phyloP scores from a whole-genome alignment of 1,284 basidiomycete species.

The Irpex lacteus region DNA sequence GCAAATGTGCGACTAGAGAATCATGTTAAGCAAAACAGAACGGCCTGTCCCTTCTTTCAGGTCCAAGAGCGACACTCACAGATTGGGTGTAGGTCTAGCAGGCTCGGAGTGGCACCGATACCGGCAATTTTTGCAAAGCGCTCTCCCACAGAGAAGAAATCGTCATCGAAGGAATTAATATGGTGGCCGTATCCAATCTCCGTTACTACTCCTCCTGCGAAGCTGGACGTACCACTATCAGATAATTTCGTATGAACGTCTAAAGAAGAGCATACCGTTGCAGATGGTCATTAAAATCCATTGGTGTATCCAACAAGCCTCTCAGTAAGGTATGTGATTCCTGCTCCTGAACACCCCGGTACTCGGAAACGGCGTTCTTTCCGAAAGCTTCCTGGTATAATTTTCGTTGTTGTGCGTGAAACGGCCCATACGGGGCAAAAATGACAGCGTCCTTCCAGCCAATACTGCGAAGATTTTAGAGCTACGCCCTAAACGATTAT shows the following conservation, averaged over 20 bases:
- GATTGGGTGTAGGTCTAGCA: slow-evolving; percentile 22
- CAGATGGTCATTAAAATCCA: background rate
- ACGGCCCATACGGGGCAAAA: slow-evolving; percentile 4
- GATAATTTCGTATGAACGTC: no score
- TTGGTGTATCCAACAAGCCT: slow-evolving; percentile 2
- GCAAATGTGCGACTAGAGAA: slow-evolving; percentile 28
- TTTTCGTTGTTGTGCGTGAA: slow-evolving; percentile 5
- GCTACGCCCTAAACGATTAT: background rate
- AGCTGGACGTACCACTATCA: slow-evolving; percentile 12
- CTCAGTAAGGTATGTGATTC: slow-evolving; percentile 4
- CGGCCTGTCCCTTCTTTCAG: background rate
- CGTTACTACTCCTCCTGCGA: slow-evolving; percentile 19
- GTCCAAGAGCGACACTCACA: slow-evolving; percentile 10
- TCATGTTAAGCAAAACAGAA: background rate
- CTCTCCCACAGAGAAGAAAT: slow-evolving; percentile 20
- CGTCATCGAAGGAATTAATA: slow-evolving; percentile 20
- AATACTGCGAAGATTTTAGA: background rate
- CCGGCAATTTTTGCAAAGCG: slow-evolving; percentile 17
- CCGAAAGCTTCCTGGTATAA: slow-evolving; percentile 4
- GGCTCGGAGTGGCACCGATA: slow-evolving; percentile 14
- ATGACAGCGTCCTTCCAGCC: background rate
- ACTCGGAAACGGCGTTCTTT: background rate
- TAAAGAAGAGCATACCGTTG: background rate
- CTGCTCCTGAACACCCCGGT: background rate
- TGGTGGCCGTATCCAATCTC: slow-evolving; percentile 26